Evolutionary conservation across 768 basidiomycete species (phyloP), one percentile per base, ranked within the genome.

Genomic region (Tylopilus intermedius): DNA sequence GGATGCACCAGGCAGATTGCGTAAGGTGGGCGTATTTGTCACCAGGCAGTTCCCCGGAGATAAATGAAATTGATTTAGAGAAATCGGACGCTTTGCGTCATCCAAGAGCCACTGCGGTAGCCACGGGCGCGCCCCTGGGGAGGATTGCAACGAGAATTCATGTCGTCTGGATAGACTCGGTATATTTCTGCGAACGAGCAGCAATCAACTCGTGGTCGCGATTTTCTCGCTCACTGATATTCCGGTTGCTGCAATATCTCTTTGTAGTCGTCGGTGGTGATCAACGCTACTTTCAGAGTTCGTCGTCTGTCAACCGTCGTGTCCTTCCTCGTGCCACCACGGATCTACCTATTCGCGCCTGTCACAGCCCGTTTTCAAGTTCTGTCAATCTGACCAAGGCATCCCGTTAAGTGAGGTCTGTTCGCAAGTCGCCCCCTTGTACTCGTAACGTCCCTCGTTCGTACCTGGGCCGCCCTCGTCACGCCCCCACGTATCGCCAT

Each of bases 1-100:
- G 46, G 53, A 49, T 45, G 32, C 24, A 24, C 41, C 41, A 39
- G 40, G 41, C 13, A n/a, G 57, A 50, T 63, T 54, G 40, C 54
- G 52, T 57, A 60, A 62, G 59, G 62, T 65, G 62, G 53, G 59
- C 42, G 15, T 46, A 49, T 65, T 59, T 45, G 59, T 56, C 53
- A 58, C 56, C 59, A 54, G 42, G 39, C 39, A 35, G 30, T 59
- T 63, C 65, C 48, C 57, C 50, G 51, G 45, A 57, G 65, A 65
- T 64, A 57, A 57, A 65, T 65, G 64, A 64, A 57, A 55, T 44
- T 45, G 54, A 56, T 64, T 54, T 55, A 57, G 52, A 54, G 54
- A 27, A 53, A 47, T 51, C 18, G 40, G 27, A 26, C 35, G 52
- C 33, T 54, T 54, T 53, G 51, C 53, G 58, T 57, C 63, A 47